Evolutionary conservation across 2,329 filamentous ascomycete genomes (phyloP), one percentile per base, ranked within the genome.

Genomic region (Ceratocystis colombiana): DNA sequence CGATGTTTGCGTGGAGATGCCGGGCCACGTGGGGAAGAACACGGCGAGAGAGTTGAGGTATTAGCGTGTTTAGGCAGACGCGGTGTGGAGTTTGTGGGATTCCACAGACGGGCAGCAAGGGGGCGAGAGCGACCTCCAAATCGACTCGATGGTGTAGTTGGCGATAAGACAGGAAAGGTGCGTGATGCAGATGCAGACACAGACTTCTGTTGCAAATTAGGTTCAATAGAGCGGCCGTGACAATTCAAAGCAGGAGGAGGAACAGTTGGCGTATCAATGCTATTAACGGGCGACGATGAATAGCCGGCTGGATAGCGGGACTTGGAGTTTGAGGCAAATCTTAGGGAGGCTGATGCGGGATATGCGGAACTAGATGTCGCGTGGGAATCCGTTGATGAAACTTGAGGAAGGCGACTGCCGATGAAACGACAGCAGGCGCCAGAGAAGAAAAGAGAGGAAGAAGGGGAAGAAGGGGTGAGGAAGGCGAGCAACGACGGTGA

Each of bases 61-160:
- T 7, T 72, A 25, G 33, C 69, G 57, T 62, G 61, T 5, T 57
- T 68, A 69, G 71, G 66, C 75, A 69, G 65, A 73, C 81, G 77
- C 57, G 81, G 82, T 1, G 82, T 84, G 30, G 81, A 84, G 72
- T 84, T 84, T 67, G 80, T 80, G 28, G 82, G 82, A 71, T 84
- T 84, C 82, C 82, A 84, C 69, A 84, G 80, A 45, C 81, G 80
- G 59, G 79, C 78, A 25, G 80, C 76, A 3, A 77, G 76, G 37
- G 78, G 75, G 37, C 76, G 77, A 64, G 74, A 76, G 61, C 76
- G 73, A 30, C 76, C 75, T 41, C 65, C 62, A 61, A 63, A 62
- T 2, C 37, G 45, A 37, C 33, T 64, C 22, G 33, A 57, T 22
- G 53, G 41, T n/a, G 61, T 62, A 33, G n/a, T 33, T 37, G 22